phyloP scores from a whole-genome alignment of 73 alveolate species.

The Uronychia setigera region DNA sequence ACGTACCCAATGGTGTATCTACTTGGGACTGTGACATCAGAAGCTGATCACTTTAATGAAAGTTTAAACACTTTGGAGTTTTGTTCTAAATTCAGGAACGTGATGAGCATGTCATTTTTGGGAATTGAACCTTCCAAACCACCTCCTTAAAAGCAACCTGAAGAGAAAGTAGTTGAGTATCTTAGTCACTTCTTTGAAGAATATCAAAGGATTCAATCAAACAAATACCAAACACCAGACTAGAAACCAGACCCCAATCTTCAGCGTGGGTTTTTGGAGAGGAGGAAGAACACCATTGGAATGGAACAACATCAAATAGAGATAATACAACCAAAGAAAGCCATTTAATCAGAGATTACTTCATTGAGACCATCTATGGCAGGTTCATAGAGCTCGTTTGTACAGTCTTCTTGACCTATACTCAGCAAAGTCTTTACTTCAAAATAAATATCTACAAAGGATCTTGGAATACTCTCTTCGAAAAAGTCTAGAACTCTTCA shows the following conservation, averaged over 20 bases:
- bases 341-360: neutral
- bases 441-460: neutral
- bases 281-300: neutral
- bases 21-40: neutral
- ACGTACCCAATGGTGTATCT: neutral
- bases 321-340: neutral
- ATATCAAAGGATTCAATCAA: neutral
- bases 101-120: neutral
- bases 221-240: neutral
- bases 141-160: neutral
- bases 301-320: no score
- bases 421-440: neutral
- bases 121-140: neutral
- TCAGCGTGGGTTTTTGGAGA: neutral
- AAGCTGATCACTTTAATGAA: constrained; percentile 1
- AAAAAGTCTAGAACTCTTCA: neutral
- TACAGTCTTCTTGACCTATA: neutral
- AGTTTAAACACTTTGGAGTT: constrained; percentile 13
- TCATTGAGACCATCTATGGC: neutral
- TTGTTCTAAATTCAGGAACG: neutral
- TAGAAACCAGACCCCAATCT: neutral
- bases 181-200: neutral
- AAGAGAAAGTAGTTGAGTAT: neutral
- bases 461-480: neutral
- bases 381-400: neutral